phyloP scores from a whole-genome alignment of 768 basidiomycete genomes.

The Tephrocybe sp. region DNA sequence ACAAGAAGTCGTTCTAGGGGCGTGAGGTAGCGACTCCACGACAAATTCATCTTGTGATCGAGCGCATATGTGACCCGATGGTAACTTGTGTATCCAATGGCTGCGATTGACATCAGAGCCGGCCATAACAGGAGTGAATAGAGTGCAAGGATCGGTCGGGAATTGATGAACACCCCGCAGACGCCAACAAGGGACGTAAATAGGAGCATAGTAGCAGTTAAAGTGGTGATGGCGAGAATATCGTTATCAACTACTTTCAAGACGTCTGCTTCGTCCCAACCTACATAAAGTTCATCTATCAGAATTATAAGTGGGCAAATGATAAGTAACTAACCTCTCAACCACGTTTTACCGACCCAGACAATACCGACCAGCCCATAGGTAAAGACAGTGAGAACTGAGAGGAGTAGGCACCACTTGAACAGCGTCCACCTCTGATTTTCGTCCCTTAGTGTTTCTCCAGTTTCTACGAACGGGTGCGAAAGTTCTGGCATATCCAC shows the following conservation, averaged over 20 bases:
- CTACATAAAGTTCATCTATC: slow-evolving; percentile 27
- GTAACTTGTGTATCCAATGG: slow-evolving; percentile 65
- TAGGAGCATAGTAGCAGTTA: slow-evolving; percentile 54
- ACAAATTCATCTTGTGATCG: slow-evolving; percentile 62
- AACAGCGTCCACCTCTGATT: slow-evolving; percentile 54
- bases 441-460: slow-evolving; percentile 34
- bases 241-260: slow-evolving; percentile 60
- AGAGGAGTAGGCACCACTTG: slow-evolving; percentile 61
- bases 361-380: slow-evolving; percentile 52
- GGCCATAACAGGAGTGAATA: slow-evolving; percentile 72
- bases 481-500: slow-evolving; percentile 1
- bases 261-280: slow-evolving; percentile 61
- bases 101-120: slow-evolving; percentile 50
- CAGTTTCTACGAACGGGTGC: slow-evolving; percentile 29
- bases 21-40: slow-evolving; percentile 66
- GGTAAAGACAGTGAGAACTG: slow-evolving; percentile 49
- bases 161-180: slow-evolving; percentile 60
- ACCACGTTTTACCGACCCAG: slow-evolving; percentile 58
- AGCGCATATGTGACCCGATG: slow-evolving; percentile 58
- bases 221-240: slow-evolving; percentile 51
- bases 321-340: slow-evolving; percentile 40
- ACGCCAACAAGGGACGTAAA: slow-evolving; percentile 60
- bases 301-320: neutral
- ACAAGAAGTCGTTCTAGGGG: slow-evolving; percentile 50
- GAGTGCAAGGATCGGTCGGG: slow-evolving; percentile 62